Conservation (phyloP, 257 asterid species). For the Plantago elongata region DNA sequence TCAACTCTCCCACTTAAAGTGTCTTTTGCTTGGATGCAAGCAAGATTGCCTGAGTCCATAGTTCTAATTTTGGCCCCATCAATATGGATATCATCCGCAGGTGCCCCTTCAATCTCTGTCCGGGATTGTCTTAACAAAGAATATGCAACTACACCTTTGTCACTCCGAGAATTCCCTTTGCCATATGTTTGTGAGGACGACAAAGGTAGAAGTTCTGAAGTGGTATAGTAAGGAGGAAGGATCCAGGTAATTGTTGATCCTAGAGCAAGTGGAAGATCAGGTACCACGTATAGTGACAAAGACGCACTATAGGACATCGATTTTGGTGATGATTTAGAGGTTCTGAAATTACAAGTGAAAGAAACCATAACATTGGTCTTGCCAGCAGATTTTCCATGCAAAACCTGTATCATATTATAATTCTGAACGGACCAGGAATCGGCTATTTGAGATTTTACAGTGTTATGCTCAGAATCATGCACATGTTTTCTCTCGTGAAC, state of each 20-base stretch:
- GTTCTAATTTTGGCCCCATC: constrained; percentile 68
- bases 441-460: constrained; percentile 24
- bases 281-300: constrained; percentile 54
- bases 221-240: constrained; percentile 73
- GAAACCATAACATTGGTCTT: constrained; percentile 58
- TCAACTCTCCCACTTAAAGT: constrained; percentile 70
- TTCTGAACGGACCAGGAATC: constrained; percentile 37
- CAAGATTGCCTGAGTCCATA: constrained; percentile 50
- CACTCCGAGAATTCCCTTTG: constrained; percentile 44
- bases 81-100: constrained; percentile 40
- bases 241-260: constrained; percentile 79
- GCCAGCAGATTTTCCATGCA: constrained; percentile 75
- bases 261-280: constrained; percentile 79
- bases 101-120: constrained; percentile 37
- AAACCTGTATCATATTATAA: constrained; percentile 51
- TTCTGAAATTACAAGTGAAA: constrained; percentile 60
- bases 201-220: constrained; percentile 65
- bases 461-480: constrained; percentile 21
- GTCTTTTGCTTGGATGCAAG: constrained; percentile 80
- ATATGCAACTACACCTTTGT: constrained; percentile 50
- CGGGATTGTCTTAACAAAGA: constrained; percentile 51
- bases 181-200: constrained; percentile 34
- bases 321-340: constrained; percentile 35
- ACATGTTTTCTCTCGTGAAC: constrained; percentile 30
- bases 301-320: constrained; percentile 57